Evolutionary conservation across 2,329 filamentous ascomycete genomes (phyloP).

Genomic region (Ophiostoma himal-ulmi): DNA sequence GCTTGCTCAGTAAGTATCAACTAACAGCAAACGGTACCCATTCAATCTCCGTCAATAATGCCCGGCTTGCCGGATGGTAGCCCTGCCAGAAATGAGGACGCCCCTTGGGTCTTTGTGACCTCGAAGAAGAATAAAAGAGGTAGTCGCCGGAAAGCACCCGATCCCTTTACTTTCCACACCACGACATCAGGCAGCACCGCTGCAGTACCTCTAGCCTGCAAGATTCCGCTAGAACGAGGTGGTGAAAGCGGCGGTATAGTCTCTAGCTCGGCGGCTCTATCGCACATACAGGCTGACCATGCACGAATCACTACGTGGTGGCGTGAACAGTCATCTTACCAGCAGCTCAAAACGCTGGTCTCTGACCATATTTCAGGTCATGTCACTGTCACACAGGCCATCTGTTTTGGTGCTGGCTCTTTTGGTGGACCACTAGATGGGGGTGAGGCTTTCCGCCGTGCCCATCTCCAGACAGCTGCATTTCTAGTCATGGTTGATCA

Average conservation of each 20-base stretch:
- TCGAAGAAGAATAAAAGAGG: neutral
- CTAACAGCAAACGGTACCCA: neutral
- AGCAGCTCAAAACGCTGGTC: conserved; percentile 35
- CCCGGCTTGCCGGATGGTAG: neutral
- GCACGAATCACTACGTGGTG: conserved; percentile 26
- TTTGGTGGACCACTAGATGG: conserved; percentile 50
- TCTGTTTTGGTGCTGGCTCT: conserved; percentile 52
- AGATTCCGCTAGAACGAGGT: neutral
- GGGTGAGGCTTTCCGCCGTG: conserved; percentile 40
- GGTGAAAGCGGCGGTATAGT: neutral
- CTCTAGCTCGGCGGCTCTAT: neutral
- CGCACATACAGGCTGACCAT: conserved; percentile 30
- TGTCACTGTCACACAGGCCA: conserved; percentile 37
- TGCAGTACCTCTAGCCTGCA: neutral
- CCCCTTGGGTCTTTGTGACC: conserved; percentile 18
- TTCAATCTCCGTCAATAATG: neutral
- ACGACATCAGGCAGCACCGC: neutral
- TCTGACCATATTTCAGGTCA: conserved; percentile 25
- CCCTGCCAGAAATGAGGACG: neutral
- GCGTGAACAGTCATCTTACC: conserved; percentile 30
- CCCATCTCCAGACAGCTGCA: conserved; percentile 49
- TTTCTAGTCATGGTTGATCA: conserved; percentile 45
- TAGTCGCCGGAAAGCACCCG: neutral
- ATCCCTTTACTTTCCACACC: conserved; percentile 10
- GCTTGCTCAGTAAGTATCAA: neutral